Evolutionary conservation across 176 grass and related monocot genomes (phyloP).

Genomic region (Phoenix dactylifera): DNA sequence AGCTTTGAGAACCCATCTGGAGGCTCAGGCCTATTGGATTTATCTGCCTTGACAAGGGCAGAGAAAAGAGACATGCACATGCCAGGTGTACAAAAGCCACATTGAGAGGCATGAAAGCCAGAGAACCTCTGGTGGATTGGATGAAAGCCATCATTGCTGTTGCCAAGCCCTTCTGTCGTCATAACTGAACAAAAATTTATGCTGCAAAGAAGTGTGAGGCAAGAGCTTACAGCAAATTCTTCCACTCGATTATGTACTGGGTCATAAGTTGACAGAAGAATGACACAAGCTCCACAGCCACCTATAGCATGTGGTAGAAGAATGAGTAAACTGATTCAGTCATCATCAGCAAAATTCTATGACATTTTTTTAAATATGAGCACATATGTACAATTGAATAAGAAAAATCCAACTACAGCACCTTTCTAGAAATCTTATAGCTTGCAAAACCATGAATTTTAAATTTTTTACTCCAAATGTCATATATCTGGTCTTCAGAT

Average conservation of each 20-base stretch:
- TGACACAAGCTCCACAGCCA: slow-evolving; percentile 87
- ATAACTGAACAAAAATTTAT: slow-evolving; percentile 55
- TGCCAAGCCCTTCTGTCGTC: slow-evolving; percentile 65
- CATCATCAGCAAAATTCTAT: too few relatives aligned
- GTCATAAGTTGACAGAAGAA: slow-evolving; percentile 66
- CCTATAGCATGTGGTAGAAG: slow-evolving; percentile 25
- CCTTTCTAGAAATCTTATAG: too few relatives aligned
- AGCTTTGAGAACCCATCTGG: slow-evolving; percentile 58
- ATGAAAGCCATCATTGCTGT: slow-evolving; percentile 38
- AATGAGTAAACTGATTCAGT: neutral
- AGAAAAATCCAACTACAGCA: too few relatives aligned
- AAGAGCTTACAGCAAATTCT: slow-evolving; percentile 45
- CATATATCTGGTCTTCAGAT: too few relatives aligned
- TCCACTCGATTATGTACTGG: slow-evolving; percentile 35
- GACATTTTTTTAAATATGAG: too few relatives aligned
- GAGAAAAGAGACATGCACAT: slow-evolving; percentile 91
- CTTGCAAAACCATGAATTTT: too few relatives aligned
- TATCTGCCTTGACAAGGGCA: slow-evolving; percentile 43
- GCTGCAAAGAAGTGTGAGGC: slow-evolving; percentile 52
- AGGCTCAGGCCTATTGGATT: slow-evolving; percentile 12
- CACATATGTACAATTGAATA: too few relatives aligned
- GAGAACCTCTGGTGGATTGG: slow-evolving; percentile 53
- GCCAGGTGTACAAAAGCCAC: slow-evolving; percentile 86
- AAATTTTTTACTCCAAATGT: too few relatives aligned
- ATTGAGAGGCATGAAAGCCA: slow-evolving; percentile 88